Evolutionary conservation across 2,329 filamentous ascomycete genomes (phyloP), one percentile per base, ranked within the genome.

Genomic region (Penicillium sp.): DNA sequence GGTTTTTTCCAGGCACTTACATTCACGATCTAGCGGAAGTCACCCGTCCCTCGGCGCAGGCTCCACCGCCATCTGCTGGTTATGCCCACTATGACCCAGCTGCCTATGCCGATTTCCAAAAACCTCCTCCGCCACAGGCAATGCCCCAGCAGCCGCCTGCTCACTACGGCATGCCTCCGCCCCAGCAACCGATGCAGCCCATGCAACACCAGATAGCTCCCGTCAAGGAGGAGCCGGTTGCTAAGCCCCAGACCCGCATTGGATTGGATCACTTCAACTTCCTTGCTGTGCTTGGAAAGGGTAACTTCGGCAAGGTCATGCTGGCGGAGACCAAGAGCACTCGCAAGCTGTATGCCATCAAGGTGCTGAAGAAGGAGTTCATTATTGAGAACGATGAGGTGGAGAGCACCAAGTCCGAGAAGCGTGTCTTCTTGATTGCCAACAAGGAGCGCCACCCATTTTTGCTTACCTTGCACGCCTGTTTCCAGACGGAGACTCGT

Each of bases 281-380:
- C 82, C 81, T 99, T 60, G 93, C 95, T 59, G 94, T 99, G 49
- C 84, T 99, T 60, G 94, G 94, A 69, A 99, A 99, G 76, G 94
- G 94, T 77, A 99, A 99, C 76, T 99, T 99, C 70, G 94, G 94
- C 73, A 99, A 99, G 76, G 94, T 99, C 76, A 99, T 99, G 94
- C 79, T 99, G 72, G 94, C 94, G 2, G 95, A 99, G 76, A 96
- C 94, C 1, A 99, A 99, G 80, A 86, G 85, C 50, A 86, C 89
- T 9, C 90, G 92, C 73, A 89, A 93, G 72, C 80, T 99, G 7
- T 99, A 97, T 71, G 94, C 94, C 52, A 99, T 99, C 74, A 99
- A 99, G 76, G 94, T 99, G 34, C 78, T 99, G 63, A 99, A 99
- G 83, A 99, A 99, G 78, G 94, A 99, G 73, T 99, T 99, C 72